phyloP scores from a whole-genome alignment of 805 yeast species.

The Cyberlindnera mycetangii region DNA sequence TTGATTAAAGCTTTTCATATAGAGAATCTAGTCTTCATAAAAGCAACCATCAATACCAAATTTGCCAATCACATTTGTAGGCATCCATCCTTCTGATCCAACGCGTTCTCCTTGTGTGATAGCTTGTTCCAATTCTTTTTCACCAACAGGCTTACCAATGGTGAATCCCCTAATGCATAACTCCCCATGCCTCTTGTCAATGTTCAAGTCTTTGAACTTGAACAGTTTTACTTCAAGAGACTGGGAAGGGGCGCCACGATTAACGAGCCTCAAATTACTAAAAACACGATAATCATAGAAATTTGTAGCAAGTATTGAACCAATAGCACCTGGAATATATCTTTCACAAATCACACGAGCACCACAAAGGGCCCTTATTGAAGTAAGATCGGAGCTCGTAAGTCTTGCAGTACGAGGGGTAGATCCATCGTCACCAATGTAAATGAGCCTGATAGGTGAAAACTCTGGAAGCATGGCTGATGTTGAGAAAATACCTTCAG shows the following conservation, averaged over 20 bases:
- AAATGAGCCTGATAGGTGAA: slow-evolving; percentile 29
- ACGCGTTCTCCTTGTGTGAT: slow-evolving; percentile 30
- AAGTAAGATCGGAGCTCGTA: slow-evolving; percentile 34
- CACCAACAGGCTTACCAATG: slow-evolving; percentile 49
- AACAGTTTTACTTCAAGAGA: slow-evolving; percentile 57
- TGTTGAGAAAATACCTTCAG: slow-evolving; percentile 18
- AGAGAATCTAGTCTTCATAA: slow-evolving; percentile 38
- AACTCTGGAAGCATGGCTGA: slow-evolving; percentile 33
- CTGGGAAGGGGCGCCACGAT: slow-evolving; percentile 58
- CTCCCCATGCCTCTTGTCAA: slow-evolving; percentile 45
- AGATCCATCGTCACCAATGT: slow-evolving; percentile 11
- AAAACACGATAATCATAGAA: slow-evolving; percentile 58
- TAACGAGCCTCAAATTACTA: slow-evolving; percentile 32
- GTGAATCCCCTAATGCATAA: slow-evolving; percentile 62
- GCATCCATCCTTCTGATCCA: slow-evolving; percentile 51
- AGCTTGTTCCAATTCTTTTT: slow-evolving; percentile 29
- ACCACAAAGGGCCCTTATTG: slow-evolving; percentile 43
- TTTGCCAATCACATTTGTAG: slow-evolving; percentile 49
- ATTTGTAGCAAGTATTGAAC: slow-evolving; percentile 59
- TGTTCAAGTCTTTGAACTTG: slow-evolving; percentile 29
- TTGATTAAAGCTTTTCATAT: neutral
- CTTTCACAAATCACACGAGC: slow-evolving; percentile 52
- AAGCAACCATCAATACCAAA: slow-evolving; percentile 76
- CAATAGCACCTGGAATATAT: slow-evolving; percentile 44
- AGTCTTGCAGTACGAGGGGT: slow-evolving; percentile 5